Evolutionary conservation across 2,329 filamentous ascomycete species (phyloP), one percentile per base, ranked within the genome.

Genomic region (Alternaria sp.): DNA sequence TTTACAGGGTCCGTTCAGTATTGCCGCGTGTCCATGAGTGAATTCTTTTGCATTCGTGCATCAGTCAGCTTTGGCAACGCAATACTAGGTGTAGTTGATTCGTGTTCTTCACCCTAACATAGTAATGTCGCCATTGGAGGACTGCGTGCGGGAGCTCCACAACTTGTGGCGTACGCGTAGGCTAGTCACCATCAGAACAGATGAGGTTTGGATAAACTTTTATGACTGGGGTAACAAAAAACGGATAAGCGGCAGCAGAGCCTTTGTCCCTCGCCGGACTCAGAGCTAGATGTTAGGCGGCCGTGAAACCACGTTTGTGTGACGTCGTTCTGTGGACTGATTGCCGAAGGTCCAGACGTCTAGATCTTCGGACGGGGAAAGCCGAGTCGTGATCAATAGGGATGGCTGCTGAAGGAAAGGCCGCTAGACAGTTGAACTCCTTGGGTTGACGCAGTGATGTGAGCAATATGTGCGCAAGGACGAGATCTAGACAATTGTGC

Each of bases 271-370:
- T 56, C 30, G 22, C 36, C 40, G 30, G 46, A 28, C 49, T 20
- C 32, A 16, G 41, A 32, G 48, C 54, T 60, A 48, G 41, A 52
- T 20, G 18, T 32, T 30, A 52, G 49, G 48, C 27, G n/a, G 43
- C 41, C 27, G 27, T 25, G 41, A 41, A 43, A 22, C n/a, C 25
- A 11, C 28, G 12, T 43, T 28, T 34, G 22, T 51, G 34, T 60
- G 58, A 60, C 58, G 58, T 60, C 48, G 54, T 57, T 16, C 8
- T 52, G 48, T 30, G 48, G 41, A 14, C 18, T 54, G 25, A 30
- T 28, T 52, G 22, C 54, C 25, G 46, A 28, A 25, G 22, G 34
- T 40, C 58, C 50, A 43, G 48, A 46, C 30, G 16, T 20, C 40
- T 38, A 38, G 30, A 25, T 44, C n/a, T 45, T 36, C 48, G 6